Evolutionary conservation across 2,329 filamentous ascomycete genomes (phyloP), one percentile per base, ranked within the genome.

Genomic region (Fusarium lyarnte): DNA sequence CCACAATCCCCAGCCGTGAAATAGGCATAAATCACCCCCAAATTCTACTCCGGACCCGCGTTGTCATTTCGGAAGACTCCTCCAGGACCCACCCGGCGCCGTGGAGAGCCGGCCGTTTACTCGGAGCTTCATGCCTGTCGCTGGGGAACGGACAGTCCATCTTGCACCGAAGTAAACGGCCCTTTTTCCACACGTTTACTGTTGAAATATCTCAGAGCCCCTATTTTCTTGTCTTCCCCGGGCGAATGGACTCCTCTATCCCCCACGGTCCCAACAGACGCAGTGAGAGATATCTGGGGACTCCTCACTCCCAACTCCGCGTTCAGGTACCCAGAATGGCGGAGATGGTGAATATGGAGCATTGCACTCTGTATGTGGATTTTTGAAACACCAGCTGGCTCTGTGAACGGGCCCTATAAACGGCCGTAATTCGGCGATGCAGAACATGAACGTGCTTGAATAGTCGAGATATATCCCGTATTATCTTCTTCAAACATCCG

Each of bases 61-160:
- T 66, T 39, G 42, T 71, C 47, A 70, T 72, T 58, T 67, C 70
- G 66, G 60, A 57, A 51, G 33, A 25, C 53, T 58, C 62, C 68
- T 64, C 27, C 31, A 53, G 47, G 52, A 46, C 51, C 71, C 71
- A 74, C 67, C 55, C 71, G 71, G 71, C 51, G 59, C 71, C 71
- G 63, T 72, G 71, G 71, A 74, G 71, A 74, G 68, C 64, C 71
- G 71, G 71, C 67, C 71, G 63, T 75, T 69, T 76, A 73, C 68
- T 76, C 74, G 74, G 74, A 70, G 54, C 43, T 74, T 76, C 63
- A 76, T 76, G 74, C 74, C 61, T 72, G 73, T 64, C 60, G 60
- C 64, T 74, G 72, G 72, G 35, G 71, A 74, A 69, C 68, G 42
- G 54, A 58, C 53, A 5, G 10, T 49, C 42, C 55, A 74, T 51